Evolutionary conservation across 768 basidiomycete genomes (phyloP).

Genomic region (Agrocybe praecox): DNA sequence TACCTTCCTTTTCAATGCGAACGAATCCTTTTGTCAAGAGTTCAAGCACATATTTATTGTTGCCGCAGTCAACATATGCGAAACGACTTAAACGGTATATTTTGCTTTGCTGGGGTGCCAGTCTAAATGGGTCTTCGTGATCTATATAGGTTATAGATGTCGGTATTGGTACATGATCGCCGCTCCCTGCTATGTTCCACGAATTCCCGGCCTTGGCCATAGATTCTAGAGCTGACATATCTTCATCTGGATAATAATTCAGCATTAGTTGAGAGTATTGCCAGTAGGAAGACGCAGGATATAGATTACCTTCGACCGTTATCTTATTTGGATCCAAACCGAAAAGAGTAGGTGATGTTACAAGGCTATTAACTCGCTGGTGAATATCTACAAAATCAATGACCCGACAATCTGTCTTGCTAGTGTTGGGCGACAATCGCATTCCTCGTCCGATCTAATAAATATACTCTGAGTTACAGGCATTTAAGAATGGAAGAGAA

Average conservation of each 20-base stretch:
- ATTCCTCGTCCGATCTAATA: constrained; percentile 91
- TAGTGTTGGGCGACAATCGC: constrained; percentile 78
- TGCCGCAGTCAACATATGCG: constrained; percentile 84
- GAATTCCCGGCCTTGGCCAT: no score
- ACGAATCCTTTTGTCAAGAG: constrained; percentile 72
- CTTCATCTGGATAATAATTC: neutral
- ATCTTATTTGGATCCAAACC: constrained; percentile 78
- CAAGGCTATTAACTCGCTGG: constrained; percentile 65
- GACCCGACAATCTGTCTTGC: constrained; percentile 82
- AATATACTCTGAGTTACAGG: neutral
- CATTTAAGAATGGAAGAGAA: neutral
- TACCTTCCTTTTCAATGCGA: constrained; percentile 53
- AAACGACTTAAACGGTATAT: constrained; percentile 54
- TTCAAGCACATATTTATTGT: constrained; percentile 71
- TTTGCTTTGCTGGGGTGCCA: constrained; percentile 52
- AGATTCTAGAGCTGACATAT: constrained; percentile 17
- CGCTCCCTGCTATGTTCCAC: no score
- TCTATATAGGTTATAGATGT: constrained; percentile 74
- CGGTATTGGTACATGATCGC: constrained; percentile 35
- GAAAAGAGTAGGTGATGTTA: constrained; percentile 82
- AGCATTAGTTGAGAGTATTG: neutral
- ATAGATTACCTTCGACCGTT: constrained; percentile 55
- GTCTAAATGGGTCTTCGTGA: constrained; percentile 71
- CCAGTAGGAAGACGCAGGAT: neutral
- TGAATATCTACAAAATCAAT: constrained; percentile 90